Evolutionary conservation across 768 basidiomycete genomes (phyloP), one percentile per base, ranked within the genome.

Genomic region (Vararia minispora): DNA sequence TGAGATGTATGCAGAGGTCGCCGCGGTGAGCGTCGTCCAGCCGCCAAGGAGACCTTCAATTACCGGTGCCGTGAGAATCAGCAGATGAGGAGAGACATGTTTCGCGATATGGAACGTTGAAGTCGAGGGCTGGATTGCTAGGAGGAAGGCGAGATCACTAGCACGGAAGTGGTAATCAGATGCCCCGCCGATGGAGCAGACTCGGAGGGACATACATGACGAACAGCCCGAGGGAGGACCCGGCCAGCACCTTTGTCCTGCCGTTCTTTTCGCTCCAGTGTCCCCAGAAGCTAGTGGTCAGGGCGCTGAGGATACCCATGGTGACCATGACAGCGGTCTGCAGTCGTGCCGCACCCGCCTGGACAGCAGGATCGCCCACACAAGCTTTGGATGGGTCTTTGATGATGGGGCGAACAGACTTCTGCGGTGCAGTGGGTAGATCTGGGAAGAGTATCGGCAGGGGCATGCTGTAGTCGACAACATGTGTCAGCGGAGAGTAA

Each of bases 221-320:
- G 38, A 87, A 65, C 2, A 89, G 66, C 12, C 90, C 88, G 14
- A 76, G 43, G 5, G 81, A 65, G 26, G 79, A 71, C 12, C 75
- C 56, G 2, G 72, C 71, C 40, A 92, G 71, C 30, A 92, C 72
- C 18, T 69, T 71, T 33, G 79, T 89, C 25, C 90, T 70, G 8
- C 90, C 90, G 45, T 77, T 61, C 7, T 66, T 59, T 54, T 92
- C 89, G 8, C 84, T 79, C 28, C 78, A 72, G 34, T 76, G 71
- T 36, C 85, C 85, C 90, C 90, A 95, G 62, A 79, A 84, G 0
- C 83, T 86, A 0, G 87, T 87, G 4, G 83, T 85, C 33, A 87
- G 60, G 1, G 86, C 85, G 36, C 84, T 82, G 28, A 95, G 65
- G 6, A 74, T 53, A 36, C 85, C 88, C 76, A 84, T 82, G 7